Conservation (phyloP, 192 early-diverging fungal genomes). For the Entomortierella lignicola region DNA sequence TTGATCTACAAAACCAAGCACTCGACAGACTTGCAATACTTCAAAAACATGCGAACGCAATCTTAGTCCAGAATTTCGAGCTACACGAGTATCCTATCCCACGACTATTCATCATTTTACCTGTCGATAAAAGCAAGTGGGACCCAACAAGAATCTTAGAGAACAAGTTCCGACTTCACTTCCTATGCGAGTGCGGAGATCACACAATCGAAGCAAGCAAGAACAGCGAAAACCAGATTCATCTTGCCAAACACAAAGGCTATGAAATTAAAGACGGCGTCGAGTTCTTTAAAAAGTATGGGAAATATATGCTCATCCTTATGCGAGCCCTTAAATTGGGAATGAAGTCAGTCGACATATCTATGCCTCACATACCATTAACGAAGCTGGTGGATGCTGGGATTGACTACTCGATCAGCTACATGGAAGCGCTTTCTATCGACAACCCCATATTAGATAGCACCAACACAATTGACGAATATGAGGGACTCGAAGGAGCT, state of each 20-base stretch:
- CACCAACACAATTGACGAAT: not conserved
- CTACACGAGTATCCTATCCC: not conserved
- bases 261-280: not conserved
- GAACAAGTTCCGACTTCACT: not conserved
- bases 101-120: not conserved
- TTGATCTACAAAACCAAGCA: not conserved
- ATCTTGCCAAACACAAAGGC: constrained; percentile 3
- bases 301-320: constrained; percentile 4
- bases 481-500: not conserved
- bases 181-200: not conserved
- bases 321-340: not conserved
- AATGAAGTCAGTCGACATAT: not conserved
- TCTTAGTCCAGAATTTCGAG: not conserved
- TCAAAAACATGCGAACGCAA: not conserved
- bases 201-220: not conserved
- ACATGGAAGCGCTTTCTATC: too few relatives aligned
- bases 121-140: not conserved
- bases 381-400: too few relatives aligned
- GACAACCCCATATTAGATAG: not conserved
- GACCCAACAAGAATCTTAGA: not conserved
- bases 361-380: not conserved
- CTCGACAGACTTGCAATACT: not conserved
- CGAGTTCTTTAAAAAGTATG: constrained; percentile 6
- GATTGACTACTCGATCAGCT: too few relatives aligned
- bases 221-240: not conserved